Evolutionary conservation across 2,329 filamentous ascomycete species (phyloP).

Genomic region (Microsporum audouinii): DNA sequence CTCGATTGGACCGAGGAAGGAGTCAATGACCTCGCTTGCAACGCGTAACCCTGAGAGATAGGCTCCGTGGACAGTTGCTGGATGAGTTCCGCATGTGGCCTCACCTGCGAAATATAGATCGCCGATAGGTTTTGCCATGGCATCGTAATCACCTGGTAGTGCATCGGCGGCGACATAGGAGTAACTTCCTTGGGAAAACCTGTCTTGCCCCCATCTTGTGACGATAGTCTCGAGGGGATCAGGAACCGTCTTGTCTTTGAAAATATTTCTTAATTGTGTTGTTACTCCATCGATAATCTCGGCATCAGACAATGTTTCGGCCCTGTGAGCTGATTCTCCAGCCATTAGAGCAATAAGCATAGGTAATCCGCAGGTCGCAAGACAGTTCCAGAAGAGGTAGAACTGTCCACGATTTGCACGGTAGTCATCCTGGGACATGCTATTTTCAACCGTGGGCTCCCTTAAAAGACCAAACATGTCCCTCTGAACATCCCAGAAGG

Average conservation of each 20-base stretch:
- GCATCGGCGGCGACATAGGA: slow-evolving; percentile 83
- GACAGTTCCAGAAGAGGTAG: slow-evolving; percentile 96
- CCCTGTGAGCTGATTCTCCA: slow-evolving; percentile 81
- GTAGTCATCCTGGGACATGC: slow-evolving; percentile 70
- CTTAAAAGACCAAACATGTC: slow-evolving; percentile 92
- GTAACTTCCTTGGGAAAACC: slow-evolving; percentile 87
- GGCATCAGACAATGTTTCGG: slow-evolving; percentile 64
- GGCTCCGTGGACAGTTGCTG: slow-evolving; percentile 91
- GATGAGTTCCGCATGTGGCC: slow-evolving; percentile 89
- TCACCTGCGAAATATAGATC: slow-evolving; percentile 94
- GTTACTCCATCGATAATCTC: slow-evolving; percentile 72
- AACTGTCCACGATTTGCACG: slow-evolving; percentile 70
- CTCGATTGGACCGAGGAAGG: slow-evolving; percentile 68
- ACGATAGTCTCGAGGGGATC: slow-evolving; percentile 75
- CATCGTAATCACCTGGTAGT: slow-evolving; percentile 76
- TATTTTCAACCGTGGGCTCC: slow-evolving; percentile 56
- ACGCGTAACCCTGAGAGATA: slow-evolving; percentile 87
- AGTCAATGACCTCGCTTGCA: slow-evolving; percentile 72
- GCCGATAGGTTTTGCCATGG: slow-evolving; percentile 72
- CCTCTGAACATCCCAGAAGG: slow-evolving; percentile 81
- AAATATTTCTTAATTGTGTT: slow-evolving; percentile 63
- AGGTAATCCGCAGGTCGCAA: slow-evolving; percentile 76
- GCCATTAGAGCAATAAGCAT: slow-evolving; percentile 90
- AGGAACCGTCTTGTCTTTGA: slow-evolving; percentile 53
- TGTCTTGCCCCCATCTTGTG: slow-evolving; percentile 84